Evolutionary conservation across 2,329 filamentous ascomycete genomes (phyloP), one percentile per base, ranked within the genome.

Genomic region (Pleoardoris graminearum): DNA sequence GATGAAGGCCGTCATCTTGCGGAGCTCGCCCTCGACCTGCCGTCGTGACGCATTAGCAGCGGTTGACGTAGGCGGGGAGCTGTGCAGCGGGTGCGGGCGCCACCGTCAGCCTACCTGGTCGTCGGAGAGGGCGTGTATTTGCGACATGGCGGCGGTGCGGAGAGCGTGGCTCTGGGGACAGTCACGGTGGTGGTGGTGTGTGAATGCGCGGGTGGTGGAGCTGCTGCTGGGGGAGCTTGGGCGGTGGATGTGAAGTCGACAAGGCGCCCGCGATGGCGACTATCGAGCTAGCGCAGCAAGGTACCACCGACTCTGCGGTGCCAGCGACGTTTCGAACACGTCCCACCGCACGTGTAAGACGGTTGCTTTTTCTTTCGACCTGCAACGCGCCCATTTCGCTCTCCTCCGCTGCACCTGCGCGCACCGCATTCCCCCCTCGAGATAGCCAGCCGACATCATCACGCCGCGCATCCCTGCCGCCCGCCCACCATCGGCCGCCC

Each of bases 1-100:
- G 86, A 99, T 99, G 85, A 99, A 99, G 74, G 92, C 93, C 55
- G 94, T 97, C 94, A 99, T 99, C 85, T 99, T 99, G 83, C 90
- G 92, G 79, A 99, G 90, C 86, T 99, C 94, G 79, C 90, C 87
- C 79, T 90, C 87, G 83, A 99, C 94, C 91, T 97, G 75, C 47
- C 58, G 61, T 58, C 49, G 64, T 21, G 59, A 52, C 35, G 43
- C 39, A 41, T 70, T 68, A 70, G 66, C 65, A 61, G 61, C 50
- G 59, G 63, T 50, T 55, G 57, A 58, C 56, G 63, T 65, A 58
- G 27, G 38, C 25, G 52, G 51, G 58, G 55, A 51, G 58, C 50
- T 51, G 47, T 50, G 51, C 49, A 46, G 57, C 50, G 37, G 50
- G 36, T n/a, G 52, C 51, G 45, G 48, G 61, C 53, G 53, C 51